Base-by-base conservation (phyloP, 805 yeast genomes). In the Saccharomyces jurei region DNA sequence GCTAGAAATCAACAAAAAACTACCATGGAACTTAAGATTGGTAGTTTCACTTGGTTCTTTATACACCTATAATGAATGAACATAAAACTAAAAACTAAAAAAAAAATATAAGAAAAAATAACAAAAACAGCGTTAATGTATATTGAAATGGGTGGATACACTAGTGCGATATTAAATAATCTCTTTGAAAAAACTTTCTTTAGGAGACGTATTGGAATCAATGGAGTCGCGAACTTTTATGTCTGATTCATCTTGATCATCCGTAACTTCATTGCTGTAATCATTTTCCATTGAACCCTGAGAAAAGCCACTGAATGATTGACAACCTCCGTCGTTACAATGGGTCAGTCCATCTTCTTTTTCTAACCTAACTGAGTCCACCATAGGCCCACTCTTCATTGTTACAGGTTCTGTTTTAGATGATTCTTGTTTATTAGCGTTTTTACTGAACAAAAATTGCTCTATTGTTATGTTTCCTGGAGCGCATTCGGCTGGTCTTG, bases 271-370 rank as follows among this genome's bases (percentile, higher is more conserved):
- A 36, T 44, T 41, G 11, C 31, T 48, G 8, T 54, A 46, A 44
- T 56, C 51, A 10, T 52, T 58, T 25, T 44, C 48, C 27, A 53
- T 41, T 13, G 56, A 49, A 17, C 56, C 60, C 26, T 60, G 61
- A 29, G 58, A 58, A 21, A 58, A 61, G 5, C 59, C 59, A 36
- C 61, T 59, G 47, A 56, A 58, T 4, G 61, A 52, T 17, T 13
- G 11, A 17, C 44, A 13, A 22, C 25, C 25, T 17, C 10, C 17
- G 44, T 36, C 44, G 22, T 6, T 17, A 17, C 11, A 4, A 31
- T 50, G 58, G 26, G 54, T 54, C 14, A 57, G 47, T 8, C 36
- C 52, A 26, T 55, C 41, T 6, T 52, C 50, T 6, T 50, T 56
- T 21, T 50, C 32, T 21, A 48, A 46, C 9, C 13, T 50, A 9